Evolutionary conservation across 2,329 filamentous ascomycete genomes (phyloP).

Genomic region (Pleomassaria siparia): DNA sequence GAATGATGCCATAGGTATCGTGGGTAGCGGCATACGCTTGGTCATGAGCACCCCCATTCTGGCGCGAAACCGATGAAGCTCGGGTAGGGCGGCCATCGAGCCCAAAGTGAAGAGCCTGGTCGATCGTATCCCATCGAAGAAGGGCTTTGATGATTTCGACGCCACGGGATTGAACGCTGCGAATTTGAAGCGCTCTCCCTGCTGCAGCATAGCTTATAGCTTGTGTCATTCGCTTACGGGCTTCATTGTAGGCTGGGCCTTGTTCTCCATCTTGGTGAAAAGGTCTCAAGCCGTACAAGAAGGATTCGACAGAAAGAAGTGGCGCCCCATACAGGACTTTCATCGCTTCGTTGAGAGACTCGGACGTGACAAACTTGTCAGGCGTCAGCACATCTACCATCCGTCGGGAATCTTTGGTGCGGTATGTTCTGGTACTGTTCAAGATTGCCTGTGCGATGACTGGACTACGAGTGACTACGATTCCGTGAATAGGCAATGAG

Average conservation of each 20-base stretch:
- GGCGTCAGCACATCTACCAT: slow-evolving; percentile 28
- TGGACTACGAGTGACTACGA: slow-evolving; percentile 39
- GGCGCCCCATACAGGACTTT: slow-evolving; percentile 42
- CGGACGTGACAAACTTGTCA: slow-evolving; percentile 30
- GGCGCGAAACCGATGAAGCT: slow-evolving; percentile 13
- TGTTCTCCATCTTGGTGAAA: slow-evolving; percentile 27
- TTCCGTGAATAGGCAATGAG: slow-evolving; percentile 38
- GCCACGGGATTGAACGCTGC: slow-evolving; percentile 58
- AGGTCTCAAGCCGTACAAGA: slow-evolving; percentile 33
- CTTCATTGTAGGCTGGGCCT: slow-evolving; percentile 25
- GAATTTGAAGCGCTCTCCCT: slow-evolving; percentile 60
- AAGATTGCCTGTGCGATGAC: slow-evolving; percentile 34
- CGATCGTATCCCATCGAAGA: slow-evolving; percentile 64
- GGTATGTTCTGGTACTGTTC: slow-evolving; percentile 19
- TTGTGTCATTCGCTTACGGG: slow-evolving; percentile 39
- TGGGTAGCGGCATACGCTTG: slow-evolving; percentile 42
- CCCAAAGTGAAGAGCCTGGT: slow-evolving; percentile 62
- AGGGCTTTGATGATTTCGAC: slow-evolving; percentile 61
- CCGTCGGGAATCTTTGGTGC: slow-evolving; percentile 27
- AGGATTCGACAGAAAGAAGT: slow-evolving; percentile 26
- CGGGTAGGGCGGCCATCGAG: slow-evolving; percentile 48
- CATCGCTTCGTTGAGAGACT: slow-evolving; percentile 38
- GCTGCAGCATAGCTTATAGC: slow-evolving; percentile 64
- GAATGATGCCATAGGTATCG: slow-evolving; percentile 56
- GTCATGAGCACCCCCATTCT: slow-evolving; percentile 19